Base-by-base conservation (phyloP, 139 green algal species). In the Tetratostichococcus sp. region DNA sequence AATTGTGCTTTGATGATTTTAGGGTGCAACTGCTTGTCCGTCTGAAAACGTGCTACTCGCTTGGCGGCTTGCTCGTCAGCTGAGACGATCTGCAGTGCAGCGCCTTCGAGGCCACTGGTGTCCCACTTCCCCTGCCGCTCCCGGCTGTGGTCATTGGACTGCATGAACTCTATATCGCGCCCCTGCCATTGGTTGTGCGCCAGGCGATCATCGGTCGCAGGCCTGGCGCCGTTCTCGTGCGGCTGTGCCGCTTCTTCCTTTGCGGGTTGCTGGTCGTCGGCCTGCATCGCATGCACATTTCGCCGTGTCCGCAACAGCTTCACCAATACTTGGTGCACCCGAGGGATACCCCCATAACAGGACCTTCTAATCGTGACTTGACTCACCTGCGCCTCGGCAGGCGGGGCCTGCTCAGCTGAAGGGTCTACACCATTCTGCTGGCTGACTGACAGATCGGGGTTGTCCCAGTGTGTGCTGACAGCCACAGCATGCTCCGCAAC, bases 121-220 rank as follows among this genome's bases (percentile, higher is more conserved):
- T 89, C 74, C 89, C 92, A 96, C 42, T 78, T 50, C 42, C 92
- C 89, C 22, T 42, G 30, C 30, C 88, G 86, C 32, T 91, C 84
- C 19, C 79, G 70, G 58, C 71, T 81, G 79, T 97, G 89, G 39
- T 91, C 81, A 75, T 96, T 96, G 77, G 65, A 80, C 69, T 80
- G 87, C 86, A 97, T 95, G 77, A 97, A 98, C 5, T 50, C 17
- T 16, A 87, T 69, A 25, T 86, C 72, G 35, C 57, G 69, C 4
- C 84, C 86, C 69, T 82, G 65, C 89, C 85, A 89, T 65, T 83
- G 72, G 73, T 75, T 74, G 59, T 80, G 77, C 43, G 35, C 59
- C 67, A 77, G 75, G 35, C 42, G 33, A 43, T 72, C 76, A 68
- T 78, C 76, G 25, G 66, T 66, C 4, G 62, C 22, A 43, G n/a